These are phyloP conservation scores for Abrus precatorius DNA, from an alignment of 306 rosid genomes.

Conservation along the genomic window DNA sequence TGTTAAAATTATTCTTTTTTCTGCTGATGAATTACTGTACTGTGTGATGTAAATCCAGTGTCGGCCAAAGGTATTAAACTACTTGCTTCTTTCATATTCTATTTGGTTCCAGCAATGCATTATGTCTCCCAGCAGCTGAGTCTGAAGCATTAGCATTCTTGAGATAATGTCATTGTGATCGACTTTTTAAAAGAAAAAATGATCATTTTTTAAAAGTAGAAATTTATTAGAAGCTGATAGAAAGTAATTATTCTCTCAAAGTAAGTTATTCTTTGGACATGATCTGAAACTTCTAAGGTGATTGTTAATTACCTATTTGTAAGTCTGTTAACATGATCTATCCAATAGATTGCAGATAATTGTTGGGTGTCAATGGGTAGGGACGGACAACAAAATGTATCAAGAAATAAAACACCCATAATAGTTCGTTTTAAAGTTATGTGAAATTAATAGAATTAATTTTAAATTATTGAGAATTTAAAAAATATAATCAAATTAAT, in stretches of 20 bases:
- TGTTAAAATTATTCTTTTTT: constrained; percentile 10
- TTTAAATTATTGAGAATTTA: no score
- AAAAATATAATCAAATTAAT: no score
- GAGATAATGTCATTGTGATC: no score
- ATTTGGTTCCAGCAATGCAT: constrained; percentile 38
- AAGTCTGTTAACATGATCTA: background rate
- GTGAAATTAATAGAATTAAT: no score
- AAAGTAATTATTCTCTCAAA: background rate
- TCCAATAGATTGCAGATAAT: background rate
- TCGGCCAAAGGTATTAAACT: constrained; percentile 34
- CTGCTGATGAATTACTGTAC: constrained; percentile 36
- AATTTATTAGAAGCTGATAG: background rate
- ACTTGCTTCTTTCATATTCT: constrained; percentile 40
- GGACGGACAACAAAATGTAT: no score
- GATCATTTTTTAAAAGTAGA: background rate
- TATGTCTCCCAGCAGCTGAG: background rate
- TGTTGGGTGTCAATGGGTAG: no score
- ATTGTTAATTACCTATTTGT: background rate
- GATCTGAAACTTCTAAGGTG: constrained; percentile 17
- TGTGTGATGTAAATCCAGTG: constrained; percentile 47
- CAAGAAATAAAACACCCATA: no score
- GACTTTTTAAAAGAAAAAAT: background rate
- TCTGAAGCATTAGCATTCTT: constrained; percentile 18
- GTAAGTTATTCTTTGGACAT: background rate
- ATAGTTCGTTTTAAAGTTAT: no score